phyloP scores from a whole-genome alignment of 208 protist genomes.

The Crithidia brevicula region DNA sequence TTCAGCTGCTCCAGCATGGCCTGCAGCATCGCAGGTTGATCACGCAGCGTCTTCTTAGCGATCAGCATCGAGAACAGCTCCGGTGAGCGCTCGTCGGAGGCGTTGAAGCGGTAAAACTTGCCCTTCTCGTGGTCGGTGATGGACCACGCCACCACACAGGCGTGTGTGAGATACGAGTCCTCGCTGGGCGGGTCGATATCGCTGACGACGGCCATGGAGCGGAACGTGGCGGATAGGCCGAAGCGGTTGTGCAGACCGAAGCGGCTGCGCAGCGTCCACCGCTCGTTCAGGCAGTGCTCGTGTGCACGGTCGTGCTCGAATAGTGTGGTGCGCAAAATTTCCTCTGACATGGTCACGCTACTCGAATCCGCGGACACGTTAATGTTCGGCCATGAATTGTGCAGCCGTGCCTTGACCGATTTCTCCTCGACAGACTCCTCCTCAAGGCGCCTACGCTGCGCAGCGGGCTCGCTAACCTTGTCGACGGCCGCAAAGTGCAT shows the following conservation, averaged over 20 bases:
- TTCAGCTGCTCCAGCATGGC: conserved; percentile 62
- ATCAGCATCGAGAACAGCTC: conserved; percentile 47
- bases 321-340: conserved; percentile 27
- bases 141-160: conserved; percentile 48
- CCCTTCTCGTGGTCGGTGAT: conserved; percentile 53
- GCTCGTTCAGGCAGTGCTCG: conserved; percentile 43
- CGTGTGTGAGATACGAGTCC: conserved; percentile 28
- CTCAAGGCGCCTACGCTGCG: conserved; percentile 36
- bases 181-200: conserved; percentile 37
- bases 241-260: conserved; percentile 49
- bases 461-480: conserved; percentile 1
- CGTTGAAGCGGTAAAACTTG: conserved; percentile 64
- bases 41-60: conserved; percentile 35
- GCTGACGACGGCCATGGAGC: conserved; percentile 43
- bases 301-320: conserved; percentile 50
- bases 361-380: conserved; percentile 4
- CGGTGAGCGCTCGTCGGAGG: conserved; percentile 48
- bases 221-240: conserved; percentile 48
- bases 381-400: conserved; percentile 40
- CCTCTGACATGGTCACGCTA: conserved; percentile 14
- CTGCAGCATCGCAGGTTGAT: conserved; percentile 52
- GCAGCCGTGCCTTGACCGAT: conserved; percentile 35
- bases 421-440: conserved; percentile 31
- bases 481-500: conserved; percentile 28
- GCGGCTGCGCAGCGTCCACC: conserved; percentile 47